Evolutionary conservation across 768 basidiomycete genomes (phyloP).

Genomic region (Calvatia gigantea): DNA sequence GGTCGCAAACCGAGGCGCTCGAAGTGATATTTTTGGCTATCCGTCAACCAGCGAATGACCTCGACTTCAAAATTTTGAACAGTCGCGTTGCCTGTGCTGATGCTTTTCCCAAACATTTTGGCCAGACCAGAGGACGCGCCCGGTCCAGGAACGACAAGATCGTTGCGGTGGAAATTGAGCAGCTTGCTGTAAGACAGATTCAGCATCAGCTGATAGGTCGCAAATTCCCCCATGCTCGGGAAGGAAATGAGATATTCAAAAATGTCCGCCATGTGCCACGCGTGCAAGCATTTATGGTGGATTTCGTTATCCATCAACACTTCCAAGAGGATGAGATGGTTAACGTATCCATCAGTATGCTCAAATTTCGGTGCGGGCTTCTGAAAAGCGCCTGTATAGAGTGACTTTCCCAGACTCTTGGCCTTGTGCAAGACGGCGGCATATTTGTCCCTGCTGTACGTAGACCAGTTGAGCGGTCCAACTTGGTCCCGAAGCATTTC

Average conservation of each 20-base stretch:
- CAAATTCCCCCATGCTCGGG: conserved; percentile 75
- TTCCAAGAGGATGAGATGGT: conserved; percentile 63
- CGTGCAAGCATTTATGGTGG: conserved; percentile 40
- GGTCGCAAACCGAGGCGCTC: conserved; percentile 52
- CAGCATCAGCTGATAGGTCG: conserved; percentile 63
- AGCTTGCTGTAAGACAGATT: conserved; percentile 55
- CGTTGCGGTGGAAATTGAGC: conserved; percentile 60
- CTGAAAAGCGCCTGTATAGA: conserved; percentile 73
- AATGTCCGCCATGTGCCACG: conserved; percentile 59
- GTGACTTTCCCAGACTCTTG: conserved; percentile 30
- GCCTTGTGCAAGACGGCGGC: conserved; percentile 44
- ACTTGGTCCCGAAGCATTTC: conserved; percentile 50
- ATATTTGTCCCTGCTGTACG: conserved; percentile 53
- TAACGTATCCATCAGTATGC: conserved; percentile 42
- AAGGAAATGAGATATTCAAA: conserved; percentile 57
- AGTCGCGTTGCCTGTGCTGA: conserved; percentile 26
- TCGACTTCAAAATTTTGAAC: conserved; percentile 45
- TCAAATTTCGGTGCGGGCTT: conserved; percentile 64
- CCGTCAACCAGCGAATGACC: conserved; percentile 61
- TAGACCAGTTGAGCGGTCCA: conserved; percentile 58
- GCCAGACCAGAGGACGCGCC: conserved; percentile 64
- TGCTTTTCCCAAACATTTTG: conserved; percentile 56
- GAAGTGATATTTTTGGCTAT: conserved; percentile 60
- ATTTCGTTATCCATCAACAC: conserved; percentile 56
- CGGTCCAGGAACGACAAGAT: conserved; percentile 68